phyloP scores from a whole-genome alignment of 1,139 yeast genomes.

The Geotrichum carabidarum region DNA sequence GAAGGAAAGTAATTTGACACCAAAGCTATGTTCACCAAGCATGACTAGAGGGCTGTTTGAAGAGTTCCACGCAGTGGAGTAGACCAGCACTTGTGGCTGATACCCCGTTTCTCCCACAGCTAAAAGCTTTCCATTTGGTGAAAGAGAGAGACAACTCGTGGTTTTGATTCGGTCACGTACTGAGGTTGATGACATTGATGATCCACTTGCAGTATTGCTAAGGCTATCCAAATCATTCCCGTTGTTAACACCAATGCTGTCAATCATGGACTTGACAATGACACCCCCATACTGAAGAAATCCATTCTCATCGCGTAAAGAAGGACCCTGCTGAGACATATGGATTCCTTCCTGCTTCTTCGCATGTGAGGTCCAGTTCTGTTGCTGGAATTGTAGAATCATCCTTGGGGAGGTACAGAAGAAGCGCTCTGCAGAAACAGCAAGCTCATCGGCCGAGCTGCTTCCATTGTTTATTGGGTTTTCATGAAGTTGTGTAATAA shows the following conservation, averaged over 20 bases:
- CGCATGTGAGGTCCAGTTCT: neutral
- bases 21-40: constrained; percentile 60
- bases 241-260: constrained; percentile 3
- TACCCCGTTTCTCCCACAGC: constrained; percentile 69
- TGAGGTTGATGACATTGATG: neutral
- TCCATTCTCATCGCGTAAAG: constrained; percentile 3
- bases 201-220: neutral
- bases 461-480: neutral
- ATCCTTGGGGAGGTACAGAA: constrained; percentile 24
- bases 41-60: constrained; percentile 49
- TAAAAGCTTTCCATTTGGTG: constrained; percentile 48
- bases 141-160: constrained; percentile 51
- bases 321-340: neutral
- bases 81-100: constrained; percentile 57
- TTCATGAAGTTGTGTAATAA: constrained; percentile 39
- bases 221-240: neutral
- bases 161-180: constrained; percentile 46
- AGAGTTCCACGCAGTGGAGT: constrained; percentile 47
- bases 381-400: constrained; percentile 2
- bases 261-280: constrained; percentile 5
- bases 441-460: neutral
- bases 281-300: constrained; percentile 1
- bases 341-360: neutral
- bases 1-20: constrained; percentile 51
- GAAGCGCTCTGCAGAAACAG: constrained; percentile 8